These are phyloP conservation scores for Magnusiomyces clavatus DNA, from an alignment of 1,139 yeast genomes.

Conservation along the genomic window DNA sequence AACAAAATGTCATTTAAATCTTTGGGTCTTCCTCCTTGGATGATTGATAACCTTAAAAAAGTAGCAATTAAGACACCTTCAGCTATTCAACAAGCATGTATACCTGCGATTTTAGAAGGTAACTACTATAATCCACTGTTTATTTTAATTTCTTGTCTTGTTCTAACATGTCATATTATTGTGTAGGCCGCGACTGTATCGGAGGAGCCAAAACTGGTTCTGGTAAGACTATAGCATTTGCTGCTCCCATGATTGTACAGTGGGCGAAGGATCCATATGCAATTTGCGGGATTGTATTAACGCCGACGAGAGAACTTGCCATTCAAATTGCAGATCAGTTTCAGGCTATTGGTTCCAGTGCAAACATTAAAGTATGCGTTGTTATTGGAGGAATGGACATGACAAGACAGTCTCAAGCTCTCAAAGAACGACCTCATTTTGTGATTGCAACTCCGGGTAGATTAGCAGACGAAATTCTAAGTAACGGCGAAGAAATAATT, in stretches of 20 bases:
- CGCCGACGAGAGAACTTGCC: constrained; percentile 95
- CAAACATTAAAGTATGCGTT: constrained; percentile 74
- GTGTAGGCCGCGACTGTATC: constrained; percentile 65
- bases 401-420: constrained; percentile 71
- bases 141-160: not conserved
- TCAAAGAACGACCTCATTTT: constrained; percentile 83
- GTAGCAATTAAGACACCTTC: constrained; percentile 85
- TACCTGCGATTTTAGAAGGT: constrained; percentile 69
- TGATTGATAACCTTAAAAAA: constrained; percentile 66
- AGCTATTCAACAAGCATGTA: constrained; percentile 78
- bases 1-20: constrained; percentile 5
- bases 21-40: constrained; percentile 68
- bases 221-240: constrained; percentile 97
- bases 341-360: constrained; percentile 81
- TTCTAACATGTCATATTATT: constrained; percentile 12
- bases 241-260: constrained; percentile 86
- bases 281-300: constrained; percentile 76
- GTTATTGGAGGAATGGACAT: constrained; percentile 95
- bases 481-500: constrained; percentile 84
- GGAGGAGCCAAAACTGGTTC: constrained; percentile 99
- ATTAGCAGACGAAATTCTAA: constrained; percentile 82
- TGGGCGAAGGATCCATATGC: constrained; percentile 97
- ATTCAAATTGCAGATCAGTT: constrained; percentile 96
- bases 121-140: not conserved
- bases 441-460: constrained; percentile 98